Percentiles rank a stretch among this genome's conserved stretches.
Evolutionary conservation across 495 filamentous ascomycete species (phyloP).

Genomic region (Penicillium nucicola): DNA sequence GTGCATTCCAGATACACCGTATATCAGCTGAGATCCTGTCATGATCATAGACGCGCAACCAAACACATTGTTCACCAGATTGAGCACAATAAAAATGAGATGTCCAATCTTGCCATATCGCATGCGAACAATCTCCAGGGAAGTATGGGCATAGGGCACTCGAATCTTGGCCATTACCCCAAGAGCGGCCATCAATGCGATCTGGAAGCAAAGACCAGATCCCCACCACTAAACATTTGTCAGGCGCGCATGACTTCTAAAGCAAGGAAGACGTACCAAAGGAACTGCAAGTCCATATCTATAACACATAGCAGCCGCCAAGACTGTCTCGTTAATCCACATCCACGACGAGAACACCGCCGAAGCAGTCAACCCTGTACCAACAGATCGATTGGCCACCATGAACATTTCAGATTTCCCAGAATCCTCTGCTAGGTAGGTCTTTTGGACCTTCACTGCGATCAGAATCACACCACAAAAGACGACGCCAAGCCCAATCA

Average conservation of each 20-base stretch:
- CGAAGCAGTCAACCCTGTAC: slow-evolving; percentile 47
- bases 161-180: slow-evolving; percentile 41
- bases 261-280: slow-evolving; percentile 19
- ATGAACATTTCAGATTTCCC: slow-evolving; percentile 52
- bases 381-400: slow-evolving; percentile 48
- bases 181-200: slow-evolving; percentile 38
- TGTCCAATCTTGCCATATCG: slow-evolving; percentile 52
- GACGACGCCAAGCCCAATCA: slow-evolving; percentile 39
- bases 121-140: slow-evolving; percentile 51
- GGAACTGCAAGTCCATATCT: slow-evolving; percentile 34
- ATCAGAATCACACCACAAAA: slow-evolving; percentile 42
- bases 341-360: slow-evolving; percentile 49
- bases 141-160: slow-evolving; percentile 56
- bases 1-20: slow-evolving; percentile 39
- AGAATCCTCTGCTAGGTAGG: slow-evolving; percentile 43
- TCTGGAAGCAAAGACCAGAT: slow-evolving; percentile 38
- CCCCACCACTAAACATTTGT: slow-evolving; percentile 33
- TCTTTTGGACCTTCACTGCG: slow-evolving; percentile 40
- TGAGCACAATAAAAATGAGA: slow-evolving; percentile 48
- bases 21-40: slow-evolving; percentile 32
- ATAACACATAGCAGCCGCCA: slow-evolving; percentile 39
- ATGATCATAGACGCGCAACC: slow-evolving; percentile 42
- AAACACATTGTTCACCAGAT: slow-evolving; percentile 51
- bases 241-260: neutral
- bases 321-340: slow-evolving; percentile 47